Conservation (phyloP, 805 yeast genomes). For the Suhomyces emberorum region DNA sequence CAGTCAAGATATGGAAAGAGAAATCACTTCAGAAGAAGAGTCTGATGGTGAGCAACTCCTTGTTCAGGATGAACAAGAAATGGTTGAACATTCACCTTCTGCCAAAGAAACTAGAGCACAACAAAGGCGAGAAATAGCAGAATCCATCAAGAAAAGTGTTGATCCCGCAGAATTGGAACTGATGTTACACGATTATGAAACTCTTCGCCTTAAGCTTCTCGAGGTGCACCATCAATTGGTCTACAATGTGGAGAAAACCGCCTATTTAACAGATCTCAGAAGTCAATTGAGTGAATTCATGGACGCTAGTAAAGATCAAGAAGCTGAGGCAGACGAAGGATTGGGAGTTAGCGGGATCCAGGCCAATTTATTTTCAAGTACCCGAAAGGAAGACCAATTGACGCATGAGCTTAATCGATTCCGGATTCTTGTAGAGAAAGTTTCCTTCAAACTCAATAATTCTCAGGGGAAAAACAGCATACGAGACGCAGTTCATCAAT, state of each 20-base stretch:
- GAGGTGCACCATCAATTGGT: slow-evolving; percentile 16
- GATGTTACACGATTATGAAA: slow-evolving; percentile 18
- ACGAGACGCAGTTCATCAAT: slow-evolving; percentile 1
- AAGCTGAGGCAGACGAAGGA: slow-evolving; percentile 19
- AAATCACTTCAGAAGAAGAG: slow-evolving; percentile 3
- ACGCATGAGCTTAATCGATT: slow-evolving; percentile 24
- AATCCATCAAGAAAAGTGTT: neutral
- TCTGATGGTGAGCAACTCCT: slow-evolving; percentile 8
- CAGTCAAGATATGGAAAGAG: slow-evolving; percentile 6
- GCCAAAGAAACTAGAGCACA: neutral
- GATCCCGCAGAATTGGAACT: neutral
- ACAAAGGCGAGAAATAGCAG: slow-evolving; percentile 3
- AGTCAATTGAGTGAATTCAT: slow-evolving; percentile 5
- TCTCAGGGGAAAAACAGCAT: too few relatives aligned
- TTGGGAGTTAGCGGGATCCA: slow-evolving; percentile 6
- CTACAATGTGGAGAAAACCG: slow-evolving; percentile 29
- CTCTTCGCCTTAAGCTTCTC: slow-evolving; percentile 14
- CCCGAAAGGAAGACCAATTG: slow-evolving; percentile 3
- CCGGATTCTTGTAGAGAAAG: slow-evolving; percentile 24
- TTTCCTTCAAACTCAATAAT: slow-evolving; percentile 14
- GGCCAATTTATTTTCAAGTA: slow-evolving; percentile 7
- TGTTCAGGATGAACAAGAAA: slow-evolving; percentile 20
- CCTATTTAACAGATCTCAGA: slow-evolving; percentile 20
- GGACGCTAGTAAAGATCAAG: slow-evolving; percentile 6
- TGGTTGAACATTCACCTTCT: slow-evolving; percentile 6